phyloP scores from a whole-genome alignment of 345 rosid species.

The Microcos paniculata region DNA sequence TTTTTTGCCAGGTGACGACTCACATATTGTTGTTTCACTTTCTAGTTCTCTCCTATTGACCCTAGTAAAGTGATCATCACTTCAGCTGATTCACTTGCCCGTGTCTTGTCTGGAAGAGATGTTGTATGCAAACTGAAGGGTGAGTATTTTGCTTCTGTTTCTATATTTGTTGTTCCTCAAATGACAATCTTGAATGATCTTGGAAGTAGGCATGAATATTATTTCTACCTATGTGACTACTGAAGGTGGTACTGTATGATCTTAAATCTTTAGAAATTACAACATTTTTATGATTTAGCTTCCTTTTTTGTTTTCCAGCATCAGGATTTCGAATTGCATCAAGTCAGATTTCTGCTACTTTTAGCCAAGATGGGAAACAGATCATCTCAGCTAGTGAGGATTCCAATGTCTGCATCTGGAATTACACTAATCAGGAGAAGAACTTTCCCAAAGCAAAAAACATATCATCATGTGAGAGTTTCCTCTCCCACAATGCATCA shows the following conservation, averaged over 20 bases:
- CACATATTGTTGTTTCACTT: slow-evolving; percentile 8
- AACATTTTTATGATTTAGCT: background rate
- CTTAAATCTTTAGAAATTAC: background rate
- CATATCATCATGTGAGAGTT: slow-evolving; percentile 44
- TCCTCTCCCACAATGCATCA: slow-evolving; percentile 43
- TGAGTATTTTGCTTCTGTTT: slow-evolving; percentile 17
- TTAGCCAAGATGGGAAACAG: slow-evolving; percentile 60
- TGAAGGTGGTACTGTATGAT: background rate
- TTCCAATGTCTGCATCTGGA: slow-evolving; percentile 54
- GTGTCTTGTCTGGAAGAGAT: slow-evolving; percentile 37
- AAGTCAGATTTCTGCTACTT: slow-evolving; percentile 48
- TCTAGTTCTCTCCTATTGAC: slow-evolving; percentile 54
- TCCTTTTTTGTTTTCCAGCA: slow-evolving; percentile 25
- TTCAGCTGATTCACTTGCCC: slow-evolving; percentile 57
- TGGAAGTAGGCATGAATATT: background rate
- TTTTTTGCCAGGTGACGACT: slow-evolving; percentile 11
- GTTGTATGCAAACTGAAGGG: slow-evolving; percentile 52
- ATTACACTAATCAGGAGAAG: slow-evolving; percentile 38
- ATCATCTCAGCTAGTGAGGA: slow-evolving; percentile 56
- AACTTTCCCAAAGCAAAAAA: slow-evolving; percentile 27
- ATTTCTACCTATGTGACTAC: background rate
- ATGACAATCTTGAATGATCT: background rate
- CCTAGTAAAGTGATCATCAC: slow-evolving; percentile 56
- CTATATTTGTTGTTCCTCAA: background rate
- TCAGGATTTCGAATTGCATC: slow-evolving; percentile 42